Evolutionary conservation across 441 rosid species (phyloP), one percentile per base, ranked within the genome.

Genomic region (Capsella rubella): DNA sequence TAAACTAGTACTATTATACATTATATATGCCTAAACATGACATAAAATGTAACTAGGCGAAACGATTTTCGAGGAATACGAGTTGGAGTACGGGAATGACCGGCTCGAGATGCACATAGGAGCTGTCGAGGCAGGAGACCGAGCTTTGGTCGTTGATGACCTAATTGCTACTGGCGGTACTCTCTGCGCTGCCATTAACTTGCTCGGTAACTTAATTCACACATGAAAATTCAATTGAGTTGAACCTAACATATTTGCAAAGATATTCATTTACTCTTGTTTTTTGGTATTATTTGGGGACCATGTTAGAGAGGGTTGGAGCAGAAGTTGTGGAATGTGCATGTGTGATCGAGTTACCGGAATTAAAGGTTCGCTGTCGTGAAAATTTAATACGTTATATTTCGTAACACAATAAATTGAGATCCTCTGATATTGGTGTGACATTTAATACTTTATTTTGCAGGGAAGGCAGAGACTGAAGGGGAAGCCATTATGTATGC

Each of bases 81-180:
- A 78, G 43, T 82, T 93, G 79, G 99, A 95, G 80, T 93, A 93
- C 12, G 99, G 99, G 60, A 85, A 79, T 39, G 98, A 95, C 70
- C 85, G 99, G 40, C 90, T 95, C 25, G 89, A 91, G 82, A 95
- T 95, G 97, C 98, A 95, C 69, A 91, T 93, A 12, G 99, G 98
- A 79, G 98, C 98, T 0, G 94, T 91, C 27, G 82, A 82, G 73
- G 50, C 86, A 0, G 89, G 87, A 3, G 99, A 95, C 37, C 86
- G 85, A 37, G 99, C 88, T 61, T 77, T 95, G 84, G 93, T 95
- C 55, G 97, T 95, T 21, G 99, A 91, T 72, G 98, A 93, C 75
- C 78, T 93, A 55, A 83, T 95, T 68, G 99, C 99, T 21, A 95
- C 99, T 14, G 99, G 99, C 1, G 98, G 99, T 69, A 93, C 99